phyloP scores from a whole-genome alignment of 345 rosid species.

The Heritiera littoralis region DNA sequence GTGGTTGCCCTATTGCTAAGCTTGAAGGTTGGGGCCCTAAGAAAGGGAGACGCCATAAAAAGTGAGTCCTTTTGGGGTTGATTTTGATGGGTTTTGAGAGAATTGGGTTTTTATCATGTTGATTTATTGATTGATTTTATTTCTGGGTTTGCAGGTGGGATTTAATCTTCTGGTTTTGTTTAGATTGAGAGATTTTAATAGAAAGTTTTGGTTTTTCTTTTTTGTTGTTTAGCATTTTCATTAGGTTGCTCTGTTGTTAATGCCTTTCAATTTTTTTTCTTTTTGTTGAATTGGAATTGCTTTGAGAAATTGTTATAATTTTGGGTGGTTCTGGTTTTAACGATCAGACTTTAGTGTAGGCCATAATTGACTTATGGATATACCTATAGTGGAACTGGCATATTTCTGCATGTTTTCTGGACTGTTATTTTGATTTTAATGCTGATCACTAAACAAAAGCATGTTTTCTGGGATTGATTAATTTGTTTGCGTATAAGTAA shows the following conservation, averaged over 20 bases:
- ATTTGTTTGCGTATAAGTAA: no score
- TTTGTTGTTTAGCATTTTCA: no score
- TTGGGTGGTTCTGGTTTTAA: no score
- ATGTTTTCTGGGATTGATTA: no score
- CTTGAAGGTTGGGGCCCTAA: slow-evolving; percentile 84
- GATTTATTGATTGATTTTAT: neutral
- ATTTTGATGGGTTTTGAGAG: neutral
- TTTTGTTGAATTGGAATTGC: no score
- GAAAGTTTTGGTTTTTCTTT: neutral
- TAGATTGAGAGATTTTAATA: neutral
- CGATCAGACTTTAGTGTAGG: no score
- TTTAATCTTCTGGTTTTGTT: neutral
- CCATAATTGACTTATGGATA: no score
- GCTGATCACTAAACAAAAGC: no score
- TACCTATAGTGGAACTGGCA: neutral
- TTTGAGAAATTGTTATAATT: no score
- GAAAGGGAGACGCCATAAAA: slow-evolving; percentile 79
- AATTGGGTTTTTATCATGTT: neutral
- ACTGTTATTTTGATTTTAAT: no score
- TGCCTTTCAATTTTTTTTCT: no score
- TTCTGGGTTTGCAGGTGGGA: neutral
- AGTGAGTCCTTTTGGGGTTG: slow-evolving; percentile 47
- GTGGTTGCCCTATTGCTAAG: slow-evolving; percentile 89
- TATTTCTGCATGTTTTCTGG: neutral
- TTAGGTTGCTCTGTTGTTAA: no score